Percentiles rank a stretch among this genome's conserved stretches.
These are phyloP conservation scores for Pistacia vera DNA, from an alignment of 345 rosid genomes.

Conservation along the genomic window DNA sequence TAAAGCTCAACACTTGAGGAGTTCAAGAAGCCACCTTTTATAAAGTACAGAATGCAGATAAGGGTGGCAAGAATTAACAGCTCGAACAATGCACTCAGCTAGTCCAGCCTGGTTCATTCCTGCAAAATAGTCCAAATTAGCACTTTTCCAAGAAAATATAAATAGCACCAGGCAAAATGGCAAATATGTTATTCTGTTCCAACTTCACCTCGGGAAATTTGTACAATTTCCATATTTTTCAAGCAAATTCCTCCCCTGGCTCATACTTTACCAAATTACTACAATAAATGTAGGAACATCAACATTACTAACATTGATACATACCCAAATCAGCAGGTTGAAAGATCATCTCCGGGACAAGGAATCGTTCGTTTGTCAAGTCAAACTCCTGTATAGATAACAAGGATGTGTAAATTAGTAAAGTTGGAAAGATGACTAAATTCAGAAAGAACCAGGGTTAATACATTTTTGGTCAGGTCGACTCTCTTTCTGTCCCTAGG, in stretches of 20 bases:
- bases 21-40: slow-evolving; percentile 59
- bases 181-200: background rate
- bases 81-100: slow-evolving; percentile 93
- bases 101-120: slow-evolving; percentile 98
- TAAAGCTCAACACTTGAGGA: background rate
- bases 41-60: slow-evolving; percentile 85
- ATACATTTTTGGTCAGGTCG: slow-evolving; percentile 75
- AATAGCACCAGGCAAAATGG: background rate
- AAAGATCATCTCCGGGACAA: slow-evolving; percentile 95
- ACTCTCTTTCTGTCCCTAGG: slow-evolving; percentile 50
- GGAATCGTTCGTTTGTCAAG: slow-evolving; percentile 88
- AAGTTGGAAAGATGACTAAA: background rate
- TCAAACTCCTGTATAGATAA: slow-evolving; percentile 77
- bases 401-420: slow-evolving; percentile 10
- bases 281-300: background rate
- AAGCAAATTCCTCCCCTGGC: background rate
- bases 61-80: slow-evolving; percentile 82
- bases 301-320: slow-evolving; percentile 7
- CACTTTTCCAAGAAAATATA: background rate
- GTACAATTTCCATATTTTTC: background rate
- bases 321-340: slow-evolving; percentile 93
- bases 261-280: background rate
- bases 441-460: slow-evolving; percentile 7
- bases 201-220: background rate
- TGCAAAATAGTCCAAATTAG: slow-evolving; percentile 25